phyloP scores from a whole-genome alignment of 208 protist species.

The Trichomonas gallinae region DNA sequence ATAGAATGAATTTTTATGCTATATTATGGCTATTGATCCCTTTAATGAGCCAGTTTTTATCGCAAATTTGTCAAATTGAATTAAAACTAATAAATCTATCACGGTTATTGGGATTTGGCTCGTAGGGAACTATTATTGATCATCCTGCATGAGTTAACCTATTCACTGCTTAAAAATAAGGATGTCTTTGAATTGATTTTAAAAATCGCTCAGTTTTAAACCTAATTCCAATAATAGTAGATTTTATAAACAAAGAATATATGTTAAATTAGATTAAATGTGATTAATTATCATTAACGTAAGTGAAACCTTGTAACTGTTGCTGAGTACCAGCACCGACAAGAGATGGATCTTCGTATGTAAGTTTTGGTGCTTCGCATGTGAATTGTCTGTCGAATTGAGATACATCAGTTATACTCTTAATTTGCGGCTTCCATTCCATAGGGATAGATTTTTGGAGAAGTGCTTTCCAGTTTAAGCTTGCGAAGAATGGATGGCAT shows the following conservation, averaged over 20 bases:
- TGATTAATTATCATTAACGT: not conserved
- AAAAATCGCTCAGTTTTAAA: no score
- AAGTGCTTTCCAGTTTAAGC: constrained; percentile 28
- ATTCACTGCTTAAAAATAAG: no score
- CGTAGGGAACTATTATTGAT: no score
- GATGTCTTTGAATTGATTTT: no score
- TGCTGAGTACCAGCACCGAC: not conserved
- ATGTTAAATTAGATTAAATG: not conserved
- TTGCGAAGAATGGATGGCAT: constrained; percentile 31
- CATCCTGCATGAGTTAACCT: no score
- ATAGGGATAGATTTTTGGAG: constrained; percentile 2
- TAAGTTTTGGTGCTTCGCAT: not conserved
- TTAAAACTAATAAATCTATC: no score
- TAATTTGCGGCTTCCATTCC: constrained; percentile 26
- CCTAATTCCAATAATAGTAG: not conserved
- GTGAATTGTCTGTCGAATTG: constrained; percentile 13
- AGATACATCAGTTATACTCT: not conserved
- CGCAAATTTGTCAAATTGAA: no score
- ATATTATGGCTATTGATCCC: no score
- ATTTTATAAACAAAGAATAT: not conserved
- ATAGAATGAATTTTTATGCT: no score
- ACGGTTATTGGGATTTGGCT: no score
- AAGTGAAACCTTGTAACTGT: not conserved
- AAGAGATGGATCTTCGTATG: not conserved
- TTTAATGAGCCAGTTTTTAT: no score